Conservation (phyloP, 257 asterid species). For the Salvia miltiorrhiza region DNA sequence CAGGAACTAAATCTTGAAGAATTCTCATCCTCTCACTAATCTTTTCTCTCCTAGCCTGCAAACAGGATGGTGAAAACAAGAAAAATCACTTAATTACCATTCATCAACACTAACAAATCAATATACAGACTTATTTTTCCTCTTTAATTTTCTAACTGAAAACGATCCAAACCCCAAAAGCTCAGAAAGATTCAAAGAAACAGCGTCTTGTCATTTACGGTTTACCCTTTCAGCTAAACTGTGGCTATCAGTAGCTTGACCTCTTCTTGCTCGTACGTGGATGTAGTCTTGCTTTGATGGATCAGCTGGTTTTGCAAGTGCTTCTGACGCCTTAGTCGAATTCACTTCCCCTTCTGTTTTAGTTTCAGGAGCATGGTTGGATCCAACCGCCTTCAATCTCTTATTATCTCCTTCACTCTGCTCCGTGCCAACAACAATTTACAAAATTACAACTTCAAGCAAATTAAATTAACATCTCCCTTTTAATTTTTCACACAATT, state of each 20-base stretch:
- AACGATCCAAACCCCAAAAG: neutral
- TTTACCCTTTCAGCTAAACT: slow-evolving; percentile 65
- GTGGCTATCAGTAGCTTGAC: slow-evolving; percentile 78
- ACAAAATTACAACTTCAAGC: neutral
- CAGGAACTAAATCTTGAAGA: slow-evolving; percentile 68
- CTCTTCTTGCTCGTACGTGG: slow-evolving; percentile 71
- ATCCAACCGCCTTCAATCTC: slow-evolving; percentile 35
- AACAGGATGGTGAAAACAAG: slow-evolving; percentile 13
- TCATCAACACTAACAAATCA: slow-evolving; percentile 9
- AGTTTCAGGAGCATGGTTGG: slow-evolving; percentile 27
- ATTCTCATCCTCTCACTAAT: slow-evolving; percentile 64
- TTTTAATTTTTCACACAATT: neutral
- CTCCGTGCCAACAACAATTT: slow-evolving; percentile 14
- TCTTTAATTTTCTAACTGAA: neutral
- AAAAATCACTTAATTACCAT: slow-evolving; percentile 8
- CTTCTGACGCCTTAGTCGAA: slow-evolving; percentile 40
- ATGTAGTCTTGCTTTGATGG: slow-evolving; percentile 60
- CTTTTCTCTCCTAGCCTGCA: slow-evolving; percentile 73
- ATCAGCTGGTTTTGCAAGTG: slow-evolving; percentile 40
- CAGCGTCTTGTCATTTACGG: slow-evolving; percentile 14
- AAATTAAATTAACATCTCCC: neutral
- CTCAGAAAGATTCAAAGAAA: neutral
- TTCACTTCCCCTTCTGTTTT: slow-evolving; percentile 38
- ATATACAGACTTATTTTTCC: neutral
- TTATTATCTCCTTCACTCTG: slow-evolving; percentile 46